A percentile compares a stretch with the other conserved stretches of the same genome.
Conservation (phyloP, 495 filamentous ascomycete species). For the Penicillium nucicola region DNA sequence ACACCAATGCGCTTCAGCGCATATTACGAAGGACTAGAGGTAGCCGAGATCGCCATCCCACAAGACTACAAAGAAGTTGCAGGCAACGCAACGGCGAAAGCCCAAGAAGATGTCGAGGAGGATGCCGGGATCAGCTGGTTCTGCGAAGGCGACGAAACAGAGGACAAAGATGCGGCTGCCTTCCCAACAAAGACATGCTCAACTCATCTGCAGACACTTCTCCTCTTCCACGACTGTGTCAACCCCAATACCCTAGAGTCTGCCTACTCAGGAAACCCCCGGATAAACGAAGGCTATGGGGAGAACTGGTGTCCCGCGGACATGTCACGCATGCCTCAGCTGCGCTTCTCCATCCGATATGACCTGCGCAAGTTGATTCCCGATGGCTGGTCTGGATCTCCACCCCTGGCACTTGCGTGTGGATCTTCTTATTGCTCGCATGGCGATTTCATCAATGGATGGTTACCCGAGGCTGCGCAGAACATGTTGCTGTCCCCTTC, state of each 20-base stretch:
- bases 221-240: constrained; percentile 18
- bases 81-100: constrained; percentile 14
- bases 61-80: constrained; percentile 16
- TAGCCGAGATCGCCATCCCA: constrained; percentile 14
- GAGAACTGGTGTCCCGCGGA: constrained; percentile 13
- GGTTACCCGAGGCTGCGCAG: constrained; percentile 21
- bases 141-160: constrained; percentile 12
- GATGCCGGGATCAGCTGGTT: constrained; percentile 17
- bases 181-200: constrained; percentile 15
- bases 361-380: constrained; percentile 12
- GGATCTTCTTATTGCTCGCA: constrained; percentile 18
- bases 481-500: constrained; percentile 12
- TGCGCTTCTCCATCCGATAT: constrained; percentile 19
- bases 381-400: constrained; percentile 12
- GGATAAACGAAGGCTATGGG: constrained; percentile 1
- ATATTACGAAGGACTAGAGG: constrained; percentile 12
- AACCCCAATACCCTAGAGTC: constrained; percentile 13
- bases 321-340: constrained; percentile 17
- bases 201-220: constrained; percentile 13
- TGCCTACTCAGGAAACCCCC: constrained; percentile 11
- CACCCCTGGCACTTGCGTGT: constrained; percentile 16
- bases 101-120: constrained; percentile 8
- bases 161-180: constrained; percentile 4
- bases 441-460: constrained; percentile 22
- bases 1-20: constrained; percentile 18